Conservation (phyloP, 768 basidiomycete species). For the Agaricus bisporus region DNA sequence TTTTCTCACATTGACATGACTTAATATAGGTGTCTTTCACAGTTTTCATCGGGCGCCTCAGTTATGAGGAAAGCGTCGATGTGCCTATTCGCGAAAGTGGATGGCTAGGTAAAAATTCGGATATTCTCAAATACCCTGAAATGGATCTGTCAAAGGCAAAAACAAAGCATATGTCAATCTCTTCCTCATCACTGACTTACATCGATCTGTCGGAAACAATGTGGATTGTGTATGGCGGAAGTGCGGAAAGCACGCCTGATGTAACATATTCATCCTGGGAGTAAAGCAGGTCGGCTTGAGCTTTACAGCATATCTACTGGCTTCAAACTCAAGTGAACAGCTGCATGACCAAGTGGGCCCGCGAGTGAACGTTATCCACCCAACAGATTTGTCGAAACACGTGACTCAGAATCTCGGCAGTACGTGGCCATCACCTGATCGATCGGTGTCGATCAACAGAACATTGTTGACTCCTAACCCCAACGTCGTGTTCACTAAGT, state of each 20-base stretch:
- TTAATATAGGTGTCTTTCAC: constrained; percentile 27
- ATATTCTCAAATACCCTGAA: constrained; percentile 32
- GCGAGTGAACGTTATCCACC: too few relatives aligned
- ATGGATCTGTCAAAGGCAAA: constrained; percentile 46
- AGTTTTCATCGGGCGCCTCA: constrained; percentile 1
- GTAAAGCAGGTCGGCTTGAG: too few relatives aligned
- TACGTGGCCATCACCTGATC: too few relatives aligned
- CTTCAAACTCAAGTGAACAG: too few relatives aligned
- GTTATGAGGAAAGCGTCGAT: constrained; percentile 32
- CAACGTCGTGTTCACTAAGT: too few relatives aligned
- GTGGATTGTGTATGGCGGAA: constrained; percentile 43
- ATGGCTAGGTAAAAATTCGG: constrained; percentile 28
- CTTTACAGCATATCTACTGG: too few relatives aligned
- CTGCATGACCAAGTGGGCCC: too few relatives aligned
- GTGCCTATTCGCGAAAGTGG: constrained; percentile 30
- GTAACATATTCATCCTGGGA: constrained; percentile 18
- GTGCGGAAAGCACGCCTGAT: constrained; percentile 38
- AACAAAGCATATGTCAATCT: constrained; percentile 49
- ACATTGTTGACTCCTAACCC: too few relatives aligned
- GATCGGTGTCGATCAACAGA: too few relatives aligned
- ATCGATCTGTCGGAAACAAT: constrained; percentile 24
- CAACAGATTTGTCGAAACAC: too few relatives aligned
- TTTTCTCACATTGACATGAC: constrained; percentile 53
- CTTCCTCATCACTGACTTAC: constrained; percentile 57
- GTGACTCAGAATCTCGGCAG: too few relatives aligned